Base-by-base conservation (phyloP, 306 rosid genomes). In the Datisca glomerata region DNA sequence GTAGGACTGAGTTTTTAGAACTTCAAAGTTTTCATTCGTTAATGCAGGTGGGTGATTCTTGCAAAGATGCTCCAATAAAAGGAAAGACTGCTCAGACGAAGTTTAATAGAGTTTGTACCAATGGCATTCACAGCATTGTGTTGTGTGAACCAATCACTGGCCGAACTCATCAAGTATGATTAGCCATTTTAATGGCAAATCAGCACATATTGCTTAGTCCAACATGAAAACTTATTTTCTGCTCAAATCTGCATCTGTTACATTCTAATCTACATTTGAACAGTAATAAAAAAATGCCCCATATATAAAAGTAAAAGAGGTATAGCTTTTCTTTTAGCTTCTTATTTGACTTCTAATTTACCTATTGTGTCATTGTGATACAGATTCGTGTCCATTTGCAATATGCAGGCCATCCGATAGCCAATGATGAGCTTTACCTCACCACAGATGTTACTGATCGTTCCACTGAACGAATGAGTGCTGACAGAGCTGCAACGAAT, bases 141-240 rank as follows among this genome's bases (percentile, higher is more conserved):
- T 59, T 60, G 56, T 86, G 94, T 31, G 79, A 86, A 52, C 96
- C 96, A 11, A 55, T 81, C 59, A 78, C 86, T 18, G 96, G 94
- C 41, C 75, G 96, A 38, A 81, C 86, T 45, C 96, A 78, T 75
- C 94, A 86, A 64, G 96, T 81, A 63, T n/a, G n/a, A n/a, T n/a
- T n/a, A n/a, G n/a, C n/a, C n/a, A n/a, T n/a, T n/a, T n/a, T n/a
- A n/a, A n/a, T n/a, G n/a, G n/a, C n/a, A n/a, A n/a, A n/a, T n/a
- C n/a, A n/a, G n/a, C n/a, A n/a, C n/a, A n/a, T n/a, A n/a, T n/a
- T n/a, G n/a, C n/a, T n/a, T n/a, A n/a, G n/a, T n/a, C n/a, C n/a
- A n/a, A n/a, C n/a, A n/a, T n/a, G n/a, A n/a, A n/a, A n/a, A n/a
- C n/a, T n/a, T n/a, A n/a, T n/a, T n/a, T n/a, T n/a, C n/a, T n/a